phyloP scores from a whole-genome alignment of 345 rosid genomes.

The Alliaria petiolata region DNA sequence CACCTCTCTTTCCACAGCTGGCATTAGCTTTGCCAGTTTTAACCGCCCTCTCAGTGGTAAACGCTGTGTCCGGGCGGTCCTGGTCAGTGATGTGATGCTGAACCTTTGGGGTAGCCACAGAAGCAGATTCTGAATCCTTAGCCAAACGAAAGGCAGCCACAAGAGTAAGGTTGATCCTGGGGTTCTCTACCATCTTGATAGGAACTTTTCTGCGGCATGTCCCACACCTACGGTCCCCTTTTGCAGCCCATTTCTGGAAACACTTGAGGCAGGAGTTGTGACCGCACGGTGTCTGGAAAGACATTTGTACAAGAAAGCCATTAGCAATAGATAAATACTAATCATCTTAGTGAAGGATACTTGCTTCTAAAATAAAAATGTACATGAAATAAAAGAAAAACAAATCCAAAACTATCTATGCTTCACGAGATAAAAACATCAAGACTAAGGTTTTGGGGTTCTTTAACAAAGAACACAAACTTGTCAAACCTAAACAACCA shows the following conservation, averaged over 20 bases:
- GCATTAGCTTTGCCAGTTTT: conserved; percentile 78
- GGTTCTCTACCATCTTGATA: conserved; percentile 39
- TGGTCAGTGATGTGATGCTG: conserved; percentile 47
- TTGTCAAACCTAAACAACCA: too few relatives aligned
- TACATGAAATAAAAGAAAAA: too few relatives aligned
- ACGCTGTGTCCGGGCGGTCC: conserved; percentile 64
- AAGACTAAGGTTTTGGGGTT: too few relatives aligned
- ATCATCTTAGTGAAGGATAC: background rate
- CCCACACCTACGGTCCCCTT: conserved; percentile 48
- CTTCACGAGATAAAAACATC: too few relatives aligned
- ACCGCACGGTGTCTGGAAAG: conserved; percentile 71
- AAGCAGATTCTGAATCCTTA: conserved; percentile 28
- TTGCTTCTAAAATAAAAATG: too few relatives aligned
- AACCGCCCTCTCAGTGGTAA: conserved; percentile 60
- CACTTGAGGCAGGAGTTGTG: conserved; percentile 78
- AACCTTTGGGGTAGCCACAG: conserved; percentile 16
- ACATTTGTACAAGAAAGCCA: background rate
- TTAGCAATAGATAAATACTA: background rate
- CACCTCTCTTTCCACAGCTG: conserved; percentile 62
- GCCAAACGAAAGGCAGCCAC: conserved; percentile 67
- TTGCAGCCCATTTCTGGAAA: conserved; percentile 55
- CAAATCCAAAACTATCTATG: too few relatives aligned
- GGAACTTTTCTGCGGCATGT: conserved; percentile 59
- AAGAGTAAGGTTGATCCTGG: conserved; percentile 56
- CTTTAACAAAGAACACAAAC: too few relatives aligned